phyloP scores from a whole-genome alignment of 257 asterid genomes.

The Solanum habrochaites region DNA sequence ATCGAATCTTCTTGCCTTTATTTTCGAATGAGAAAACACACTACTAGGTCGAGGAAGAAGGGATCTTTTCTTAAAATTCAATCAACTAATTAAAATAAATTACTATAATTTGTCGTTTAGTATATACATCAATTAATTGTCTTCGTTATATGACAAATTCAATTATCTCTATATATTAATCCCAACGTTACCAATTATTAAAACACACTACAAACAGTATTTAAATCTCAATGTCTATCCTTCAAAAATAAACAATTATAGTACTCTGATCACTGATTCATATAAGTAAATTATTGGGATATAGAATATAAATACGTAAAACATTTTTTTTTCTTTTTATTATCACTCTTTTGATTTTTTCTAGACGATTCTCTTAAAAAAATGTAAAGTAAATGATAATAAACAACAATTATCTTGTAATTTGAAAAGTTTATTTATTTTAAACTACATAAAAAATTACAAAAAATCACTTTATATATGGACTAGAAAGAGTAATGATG shows the following conservation, averaged over 20 bases:
- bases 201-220: not conserved
- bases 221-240: not conserved
- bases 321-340: no score
- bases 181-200: not conserved
- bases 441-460: no score
- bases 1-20: not conserved
- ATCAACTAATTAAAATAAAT: not conserved
- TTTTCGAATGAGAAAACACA: not conserved
- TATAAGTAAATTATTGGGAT: no score
- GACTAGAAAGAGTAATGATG: no score
- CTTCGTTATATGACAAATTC: not conserved
- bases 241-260: not conserved
- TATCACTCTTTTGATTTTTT: no score
- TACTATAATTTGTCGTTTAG: not conserved
- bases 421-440: no score
- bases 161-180: not conserved
- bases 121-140: not conserved
- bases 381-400: no score
- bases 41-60: not conserved
- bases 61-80: not conserved
- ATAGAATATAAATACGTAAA: no score
- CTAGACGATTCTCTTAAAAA: fast-evolving
- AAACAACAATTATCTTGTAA: no score
- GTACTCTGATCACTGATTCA: no score
- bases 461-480: no score